Evolutionary conservation across 2,329 filamentous ascomycete species (phyloP).

Genomic region (Alternaria sp.): DNA sequence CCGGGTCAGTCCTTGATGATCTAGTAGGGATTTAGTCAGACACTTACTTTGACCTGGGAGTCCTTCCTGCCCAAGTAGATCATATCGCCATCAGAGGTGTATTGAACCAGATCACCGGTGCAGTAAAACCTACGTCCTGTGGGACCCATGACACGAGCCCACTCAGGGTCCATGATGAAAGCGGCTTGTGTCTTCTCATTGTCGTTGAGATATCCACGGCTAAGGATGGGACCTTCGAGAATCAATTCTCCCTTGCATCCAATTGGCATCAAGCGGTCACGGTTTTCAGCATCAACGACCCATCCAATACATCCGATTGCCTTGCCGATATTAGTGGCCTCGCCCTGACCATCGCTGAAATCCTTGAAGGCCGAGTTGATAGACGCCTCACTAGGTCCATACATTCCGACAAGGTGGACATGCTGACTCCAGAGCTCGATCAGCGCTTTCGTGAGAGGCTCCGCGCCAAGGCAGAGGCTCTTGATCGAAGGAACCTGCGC

Average conservation of each 20-base stretch:
- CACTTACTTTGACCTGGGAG: conserved; percentile 45
- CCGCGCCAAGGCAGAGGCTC: conserved; percentile 56
- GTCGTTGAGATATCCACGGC: conserved; percentile 47
- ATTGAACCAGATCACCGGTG: conserved; percentile 47
- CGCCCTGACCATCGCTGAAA: conserved; percentile 38
- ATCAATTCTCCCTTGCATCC: conserved; percentile 47
- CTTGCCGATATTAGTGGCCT: conserved; percentile 46
- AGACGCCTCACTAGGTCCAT: conserved; percentile 46
- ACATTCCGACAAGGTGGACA: conserved; percentile 40
- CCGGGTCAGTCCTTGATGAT: conserved; percentile 42
- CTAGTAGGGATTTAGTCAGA: neutral
- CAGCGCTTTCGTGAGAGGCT: conserved; percentile 51
- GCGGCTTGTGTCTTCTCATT: conserved; percentile 40
- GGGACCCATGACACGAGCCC: conserved; percentile 31
- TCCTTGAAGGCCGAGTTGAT: conserved; percentile 45
- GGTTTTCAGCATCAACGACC: conserved; percentile 46
- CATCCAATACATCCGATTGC: conserved; percentile 43
- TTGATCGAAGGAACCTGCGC: conserved; percentile 56
- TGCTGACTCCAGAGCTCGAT: conserved; percentile 38
- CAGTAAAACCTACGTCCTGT: conserved; percentile 41
- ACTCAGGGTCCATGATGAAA: conserved; percentile 42
- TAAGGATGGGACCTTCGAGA: conserved; percentile 48
- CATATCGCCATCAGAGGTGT: conserved; percentile 45
- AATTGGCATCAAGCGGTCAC: conserved; percentile 44
- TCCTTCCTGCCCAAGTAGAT: conserved; percentile 50